Percentiles rank a stretch among this genome's conserved stretches.
phyloP scores from a whole-genome alignment of 495 filamentous ascomycete genomes.

The Penicillium manginii region DNA sequence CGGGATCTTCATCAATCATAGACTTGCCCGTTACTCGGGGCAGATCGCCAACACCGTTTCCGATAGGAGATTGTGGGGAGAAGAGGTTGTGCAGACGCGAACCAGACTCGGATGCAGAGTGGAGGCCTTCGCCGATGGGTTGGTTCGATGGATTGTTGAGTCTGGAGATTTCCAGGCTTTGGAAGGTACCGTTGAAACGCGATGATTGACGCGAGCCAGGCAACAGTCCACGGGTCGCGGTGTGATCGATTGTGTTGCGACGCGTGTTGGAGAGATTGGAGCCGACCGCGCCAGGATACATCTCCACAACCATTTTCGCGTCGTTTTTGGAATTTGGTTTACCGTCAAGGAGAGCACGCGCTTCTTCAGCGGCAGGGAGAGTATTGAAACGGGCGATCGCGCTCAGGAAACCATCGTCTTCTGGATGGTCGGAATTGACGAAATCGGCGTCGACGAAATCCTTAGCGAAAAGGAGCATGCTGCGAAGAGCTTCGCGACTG shows the following conservation, averaged over 20 bases:
- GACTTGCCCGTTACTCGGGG: conserved; percentile 77
- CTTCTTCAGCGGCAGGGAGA: conserved; percentile 73
- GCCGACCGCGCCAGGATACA: conserved; percentile 55
- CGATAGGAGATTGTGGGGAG: conserved; percentile 82
- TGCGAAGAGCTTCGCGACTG: conserved; percentile 69
- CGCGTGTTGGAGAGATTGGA: conserved; percentile 43
- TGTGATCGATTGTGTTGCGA: conserved; percentile 66
- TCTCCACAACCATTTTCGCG: conserved; percentile 78
- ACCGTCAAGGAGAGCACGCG: conserved; percentile 74
- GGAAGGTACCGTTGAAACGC: conserved; percentile 79
- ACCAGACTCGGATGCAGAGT: conserved; percentile 62
- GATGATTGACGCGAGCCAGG: conserved; percentile 70
- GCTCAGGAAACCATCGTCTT: conserved; percentile 72
- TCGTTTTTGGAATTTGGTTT: conserved; percentile 77
- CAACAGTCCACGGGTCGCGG: conserved; percentile 51
- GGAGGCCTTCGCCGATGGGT: conserved; percentile 55
- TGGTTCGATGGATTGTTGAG: conserved; percentile 64
- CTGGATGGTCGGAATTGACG: conserved; percentile 62
- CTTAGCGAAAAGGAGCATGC: conserved; percentile 86
- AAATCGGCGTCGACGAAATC: conserved; percentile 78
- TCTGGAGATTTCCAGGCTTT: conserved; percentile 60
- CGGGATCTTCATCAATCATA: conserved; percentile 82
- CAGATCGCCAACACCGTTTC: conserved; percentile 70
- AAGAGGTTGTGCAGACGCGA: conserved; percentile 74
- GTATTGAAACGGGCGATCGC: conserved; percentile 78